Base-by-base conservation (phyloP, 1,139 yeast species). In the Hyphopichia buzzinii region DNA sequence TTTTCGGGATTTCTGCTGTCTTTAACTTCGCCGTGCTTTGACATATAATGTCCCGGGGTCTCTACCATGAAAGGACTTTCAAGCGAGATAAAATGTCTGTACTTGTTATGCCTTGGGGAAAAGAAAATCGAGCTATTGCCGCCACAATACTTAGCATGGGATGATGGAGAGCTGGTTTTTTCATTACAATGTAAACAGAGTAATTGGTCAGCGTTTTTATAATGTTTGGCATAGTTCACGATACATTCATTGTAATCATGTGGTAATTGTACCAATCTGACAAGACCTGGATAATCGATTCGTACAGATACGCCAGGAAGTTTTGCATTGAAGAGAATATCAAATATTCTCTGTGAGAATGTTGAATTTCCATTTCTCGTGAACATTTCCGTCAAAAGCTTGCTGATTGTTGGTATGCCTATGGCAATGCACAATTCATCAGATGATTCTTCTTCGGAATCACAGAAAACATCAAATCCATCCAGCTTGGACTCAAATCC, bases 21-120 rank as follows among this genome's bases (percentile, higher is more conserved):
- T 32, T 84, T 83, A 8, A 81, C 74, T 53, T 84, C 92, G 21
- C 94, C 94, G 54, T 83, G 88, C 4, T 69, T 64, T 34, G 86
- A 82, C 50, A 84, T 61, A 50, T 83, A 84, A 2, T 92, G 92
- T 0, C 86, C 84, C 12, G 74, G 68, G 17, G 76, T 59, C 24
- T 59, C 54, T 10, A 19, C 23, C 2, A 62, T 4, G 12, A 31
- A 61, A 60, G 1, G 52, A 47, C 33, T 57, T 59, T 22, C 29
- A 6, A 19, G 10, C 6, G 6, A 10, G 6, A 19, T 12, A 7
- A 22, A 14, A 11, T 19, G 19, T 6, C 16, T 13, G 13, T 29
- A 33, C 5, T 12, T 8, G 37, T 64, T 67, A 28, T 45, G 41
- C 17, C 58, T 46, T 10, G 83, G 83, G 32, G 64, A 61, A 43